Conservation (phyloP, 257 asterid genomes). For the Datura wrightii region DNA sequence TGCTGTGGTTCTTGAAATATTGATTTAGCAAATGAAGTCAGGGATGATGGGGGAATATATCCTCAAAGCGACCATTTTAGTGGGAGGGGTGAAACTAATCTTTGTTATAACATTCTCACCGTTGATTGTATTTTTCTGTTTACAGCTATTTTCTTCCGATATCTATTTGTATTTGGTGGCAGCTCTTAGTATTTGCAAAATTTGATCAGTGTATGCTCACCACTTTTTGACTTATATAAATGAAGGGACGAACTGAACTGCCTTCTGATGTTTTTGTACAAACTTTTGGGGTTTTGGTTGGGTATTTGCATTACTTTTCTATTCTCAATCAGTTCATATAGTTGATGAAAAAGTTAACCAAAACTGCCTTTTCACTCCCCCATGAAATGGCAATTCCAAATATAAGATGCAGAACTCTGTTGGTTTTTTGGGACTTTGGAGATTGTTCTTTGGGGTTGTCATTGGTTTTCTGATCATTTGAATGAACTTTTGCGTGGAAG, state of each 20-base stretch:
- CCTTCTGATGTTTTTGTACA: slow-evolving; percentile 17
- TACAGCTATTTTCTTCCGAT: slow-evolving; percentile 49
- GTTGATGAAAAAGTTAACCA: too few relatives aligned
- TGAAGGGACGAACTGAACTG: slow-evolving; percentile 21
- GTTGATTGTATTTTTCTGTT: slow-evolving; percentile 54
- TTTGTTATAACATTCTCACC: slow-evolving; percentile 42
- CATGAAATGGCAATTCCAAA: too few relatives aligned
- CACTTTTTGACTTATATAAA: slow-evolving; percentile 1
- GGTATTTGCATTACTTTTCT: background rate
- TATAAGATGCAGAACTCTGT: too few relatives aligned
- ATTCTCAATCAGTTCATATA: too few relatives aligned
- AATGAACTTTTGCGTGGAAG: too few relatives aligned
- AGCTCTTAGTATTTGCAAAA: slow-evolving; percentile 45
- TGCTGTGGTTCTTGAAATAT: slow-evolving; percentile 79
- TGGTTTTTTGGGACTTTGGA: background rate
- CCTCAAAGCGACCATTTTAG: slow-evolving; percentile 47
- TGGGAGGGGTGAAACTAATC: slow-evolving; percentile 47
- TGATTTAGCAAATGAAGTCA: slow-evolving; percentile 26
- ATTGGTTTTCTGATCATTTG: background rate
- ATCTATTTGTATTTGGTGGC: slow-evolving; percentile 45
- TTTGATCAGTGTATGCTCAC: slow-evolving; percentile 15
- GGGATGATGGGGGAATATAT: slow-evolving; percentile 39
- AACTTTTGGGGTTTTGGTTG: background rate
- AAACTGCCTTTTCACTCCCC: too few relatives aligned
- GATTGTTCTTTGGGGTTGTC: background rate